phyloP scores from a whole-genome alignment of 2,329 filamentous ascomycete species.

The Xylariaceae sp. region DNA sequence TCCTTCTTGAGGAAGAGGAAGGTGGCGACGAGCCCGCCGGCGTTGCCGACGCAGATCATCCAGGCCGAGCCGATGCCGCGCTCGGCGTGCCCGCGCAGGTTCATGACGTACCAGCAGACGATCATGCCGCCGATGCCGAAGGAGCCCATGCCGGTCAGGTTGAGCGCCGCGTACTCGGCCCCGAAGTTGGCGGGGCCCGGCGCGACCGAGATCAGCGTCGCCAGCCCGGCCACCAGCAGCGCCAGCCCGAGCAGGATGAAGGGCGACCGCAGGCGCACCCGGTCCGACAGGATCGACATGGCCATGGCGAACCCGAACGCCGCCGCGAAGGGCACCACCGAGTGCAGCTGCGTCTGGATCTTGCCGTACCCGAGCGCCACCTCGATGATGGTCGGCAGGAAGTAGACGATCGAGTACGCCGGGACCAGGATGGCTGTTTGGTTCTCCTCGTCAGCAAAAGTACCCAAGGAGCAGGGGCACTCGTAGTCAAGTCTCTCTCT shows the following conservation, averaged over 20 bases:
- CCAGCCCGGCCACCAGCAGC: slow-evolving; percentile 19
- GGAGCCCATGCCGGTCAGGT: slow-evolving; percentile 30
- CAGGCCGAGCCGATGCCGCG: slow-evolving; percentile 24
- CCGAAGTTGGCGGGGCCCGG: slow-evolving; percentile 17
- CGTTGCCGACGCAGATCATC: slow-evolving; percentile 25
- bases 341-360: slow-evolving; percentile 7
- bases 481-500: neutral
- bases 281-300: slow-evolving; percentile 4
- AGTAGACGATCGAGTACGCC: slow-evolving; percentile 3
- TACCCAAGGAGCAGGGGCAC: no score
- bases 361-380: slow-evolving; percentile 1
- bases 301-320: slow-evolving; percentile 2
- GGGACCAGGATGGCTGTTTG: slow-evolving; percentile 1
- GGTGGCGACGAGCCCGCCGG: slow-evolving; percentile 23
- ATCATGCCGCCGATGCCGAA: slow-evolving; percentile 18
- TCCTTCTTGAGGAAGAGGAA: slow-evolving; percentile 20
- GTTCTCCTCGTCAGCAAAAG: neutral
- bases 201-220: slow-evolving; percentile 15
- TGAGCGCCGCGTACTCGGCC: slow-evolving; percentile 30
- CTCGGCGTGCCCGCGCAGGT: slow-evolving; percentile 26
- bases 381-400: slow-evolving; percentile 6
- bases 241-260: slow-evolving; percentile 16
- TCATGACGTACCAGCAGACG: slow-evolving; percentile 33
- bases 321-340: slow-evolving; percentile 4
- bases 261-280: slow-evolving; percentile 11